phyloP scores from a whole-genome alignment of 2,329 filamentous ascomycete species.

The Lizonia empirigonia region DNA sequence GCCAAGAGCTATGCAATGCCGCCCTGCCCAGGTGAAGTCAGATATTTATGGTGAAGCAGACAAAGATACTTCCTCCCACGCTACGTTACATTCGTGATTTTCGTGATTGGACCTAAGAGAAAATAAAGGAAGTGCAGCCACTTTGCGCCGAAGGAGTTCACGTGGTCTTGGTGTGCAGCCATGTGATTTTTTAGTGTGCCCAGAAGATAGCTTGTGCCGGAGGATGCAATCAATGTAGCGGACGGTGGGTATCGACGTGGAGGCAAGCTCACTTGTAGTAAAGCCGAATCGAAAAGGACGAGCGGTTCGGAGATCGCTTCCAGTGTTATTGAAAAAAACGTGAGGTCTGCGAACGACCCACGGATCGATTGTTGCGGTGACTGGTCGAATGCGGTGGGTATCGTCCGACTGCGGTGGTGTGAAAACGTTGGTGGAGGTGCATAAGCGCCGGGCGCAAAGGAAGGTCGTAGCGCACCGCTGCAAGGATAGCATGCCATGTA shows the following conservation, averaged over 20 bases:
- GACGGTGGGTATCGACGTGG: background rate
- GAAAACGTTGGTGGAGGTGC: slow-evolving; percentile 23
- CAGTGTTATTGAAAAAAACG: background rate
- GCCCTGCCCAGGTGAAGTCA: background rate
- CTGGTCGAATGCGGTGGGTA: background rate
- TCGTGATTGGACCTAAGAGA: slow-evolving; percentile 2
- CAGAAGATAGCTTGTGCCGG: background rate
- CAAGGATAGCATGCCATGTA: slow-evolving; percentile 22
- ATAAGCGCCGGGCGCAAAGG: slow-evolving; percentile 28
- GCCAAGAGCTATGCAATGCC: background rate
- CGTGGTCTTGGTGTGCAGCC: background rate
- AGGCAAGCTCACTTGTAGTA: background rate
- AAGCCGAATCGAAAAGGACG: background rate
- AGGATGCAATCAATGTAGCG: background rate
- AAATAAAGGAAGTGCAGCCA: slow-evolving; percentile 9
- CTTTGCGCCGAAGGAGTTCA: slow-evolving; percentile 4
- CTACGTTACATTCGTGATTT: slow-evolving; percentile 32
- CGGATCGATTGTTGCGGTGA: slow-evolving; percentile 1
- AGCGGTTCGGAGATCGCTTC: background rate
- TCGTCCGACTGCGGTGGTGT: slow-evolving; percentile 7
- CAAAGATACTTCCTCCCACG: slow-evolving; percentile 23
- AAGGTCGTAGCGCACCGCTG: slow-evolving; percentile 13
- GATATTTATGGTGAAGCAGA: slow-evolving; percentile 1
- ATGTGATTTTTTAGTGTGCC: slow-evolving; percentile 1
- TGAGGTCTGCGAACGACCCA: background rate